Evolutionary conservation across 768 basidiomycete species (phyloP).

Genomic region (Austroboletus eburneus): DNA sequence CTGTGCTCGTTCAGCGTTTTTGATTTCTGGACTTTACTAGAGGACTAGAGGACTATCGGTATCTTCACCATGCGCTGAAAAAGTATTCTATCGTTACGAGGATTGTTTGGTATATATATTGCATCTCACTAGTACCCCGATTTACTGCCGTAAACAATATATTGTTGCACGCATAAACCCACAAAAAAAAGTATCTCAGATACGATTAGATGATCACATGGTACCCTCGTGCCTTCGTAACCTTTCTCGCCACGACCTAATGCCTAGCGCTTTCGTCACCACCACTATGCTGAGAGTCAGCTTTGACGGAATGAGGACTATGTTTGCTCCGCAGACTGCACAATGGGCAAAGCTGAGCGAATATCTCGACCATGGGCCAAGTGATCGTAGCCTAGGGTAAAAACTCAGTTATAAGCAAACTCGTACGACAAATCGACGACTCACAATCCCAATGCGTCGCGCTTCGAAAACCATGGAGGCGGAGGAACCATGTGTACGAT

Average conservation of each 20-base stretch:
- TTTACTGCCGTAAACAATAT: constrained; percentile 10
- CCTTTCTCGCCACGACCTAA: not conserved
- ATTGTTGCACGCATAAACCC: constrained; percentile 10
- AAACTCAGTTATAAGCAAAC: constrained; percentile 3
- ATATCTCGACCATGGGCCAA: constrained; percentile 72
- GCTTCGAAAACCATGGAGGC: constrained; percentile 53
- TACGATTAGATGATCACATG: not conserved
- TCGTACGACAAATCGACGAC: constrained; percentile 19
- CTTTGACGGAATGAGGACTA: constrained; percentile 19
- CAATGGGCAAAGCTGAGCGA: constrained; percentile 56
- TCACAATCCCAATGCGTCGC: constrained; percentile 56
- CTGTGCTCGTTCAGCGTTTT: constrained; percentile 41
- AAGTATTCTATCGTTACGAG: not conserved
- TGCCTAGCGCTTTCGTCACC: constrained; percentile 23
- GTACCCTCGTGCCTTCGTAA: not conserved
- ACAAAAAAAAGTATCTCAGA: no score
- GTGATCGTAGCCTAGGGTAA: constrained; percentile 56
- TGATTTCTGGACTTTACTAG: no score
- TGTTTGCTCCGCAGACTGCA: constrained; percentile 43
- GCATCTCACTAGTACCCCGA: constrained; percentile 4
- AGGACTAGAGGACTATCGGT: not conserved
- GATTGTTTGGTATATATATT: constrained; percentile 1
- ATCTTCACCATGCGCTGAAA: not conserved
- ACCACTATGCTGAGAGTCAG: constrained; percentile 11
- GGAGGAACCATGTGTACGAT: constrained; percentile 54